phyloP scores from a whole-genome alignment of 306 rosid genomes.

The Fragaria iinumae region DNA sequence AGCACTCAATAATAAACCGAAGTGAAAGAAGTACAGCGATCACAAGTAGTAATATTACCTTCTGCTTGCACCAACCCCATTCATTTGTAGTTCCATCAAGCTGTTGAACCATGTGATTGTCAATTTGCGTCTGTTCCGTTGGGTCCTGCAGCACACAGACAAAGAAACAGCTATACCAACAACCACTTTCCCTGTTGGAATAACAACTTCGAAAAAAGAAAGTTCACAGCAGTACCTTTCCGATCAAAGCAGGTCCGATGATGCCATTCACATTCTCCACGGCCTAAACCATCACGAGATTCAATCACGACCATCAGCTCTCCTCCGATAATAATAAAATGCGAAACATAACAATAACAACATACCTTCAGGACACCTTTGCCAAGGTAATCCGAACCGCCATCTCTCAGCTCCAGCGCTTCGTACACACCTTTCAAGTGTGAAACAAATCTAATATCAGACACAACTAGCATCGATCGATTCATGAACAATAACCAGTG shows the following conservation, averaged over 20 bases:
- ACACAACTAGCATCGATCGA: too few species aligned
- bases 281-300: constrained; percentile 40
- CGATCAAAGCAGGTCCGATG: constrained; percentile 71
- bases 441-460: not conserved
- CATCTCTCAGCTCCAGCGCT: constrained; percentile 86
- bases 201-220: not conserved
- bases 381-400: constrained; percentile 78
- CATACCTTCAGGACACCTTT: constrained; percentile 69
- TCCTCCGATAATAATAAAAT: not conserved
- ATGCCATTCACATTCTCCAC: constrained; percentile 60
- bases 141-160: constrained; percentile 46
- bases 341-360: not conserved
- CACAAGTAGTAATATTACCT: constrained; percentile 34
- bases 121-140: constrained; percentile 60
- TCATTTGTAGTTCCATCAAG: constrained; percentile 83
- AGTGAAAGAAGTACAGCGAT: not conserved
- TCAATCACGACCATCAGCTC: not conserved
- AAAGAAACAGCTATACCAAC: not conserved
- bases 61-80: constrained; percentile 91
- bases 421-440: constrained; percentile 55
- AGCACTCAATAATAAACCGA: not conserved
- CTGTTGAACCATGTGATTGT: constrained; percentile 71
- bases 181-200: constrained; percentile 14
- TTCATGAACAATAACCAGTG: constrained; percentile 11
- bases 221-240: constrained; percentile 38